phyloP scores from a whole-genome alignment of 2,329 filamentous ascomycete genomes.

The Ophiostoma sp. region DNA sequence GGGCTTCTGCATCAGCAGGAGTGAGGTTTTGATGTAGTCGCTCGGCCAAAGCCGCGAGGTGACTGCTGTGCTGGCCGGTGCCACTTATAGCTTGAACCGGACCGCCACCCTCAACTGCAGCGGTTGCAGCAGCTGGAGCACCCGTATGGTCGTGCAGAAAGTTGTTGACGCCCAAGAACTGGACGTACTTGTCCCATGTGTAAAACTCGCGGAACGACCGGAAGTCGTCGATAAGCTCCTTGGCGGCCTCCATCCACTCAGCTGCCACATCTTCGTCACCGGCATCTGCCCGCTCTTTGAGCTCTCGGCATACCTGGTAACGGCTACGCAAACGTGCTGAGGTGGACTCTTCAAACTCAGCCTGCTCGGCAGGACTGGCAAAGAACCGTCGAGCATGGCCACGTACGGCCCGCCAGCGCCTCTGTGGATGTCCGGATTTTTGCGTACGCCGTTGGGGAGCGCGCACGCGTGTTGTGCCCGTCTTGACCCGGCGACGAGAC shows the following conservation, averaged over 20 bases:
- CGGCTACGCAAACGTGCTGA: constrained; percentile 37
- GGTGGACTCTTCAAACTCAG: constrained; percentile 35
- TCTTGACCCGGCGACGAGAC: background rate
- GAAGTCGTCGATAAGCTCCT: constrained; percentile 63
- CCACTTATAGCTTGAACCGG: constrained; percentile 9
- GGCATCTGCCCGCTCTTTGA: constrained; percentile 38
- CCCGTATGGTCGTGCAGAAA: constrained; percentile 41
- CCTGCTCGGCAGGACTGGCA: constrained; percentile 33
- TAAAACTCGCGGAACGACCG: constrained; percentile 64
- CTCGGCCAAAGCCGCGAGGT: constrained; percentile 57
- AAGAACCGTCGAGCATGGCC: constrained; percentile 30
- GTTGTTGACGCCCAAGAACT: constrained; percentile 51
- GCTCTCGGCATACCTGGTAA: constrained; percentile 47
- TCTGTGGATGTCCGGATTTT: background rate
- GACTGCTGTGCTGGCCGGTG: constrained; percentile 38
- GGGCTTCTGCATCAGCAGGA: background rate
- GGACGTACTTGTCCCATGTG: constrained; percentile 65
- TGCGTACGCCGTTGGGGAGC: background rate
- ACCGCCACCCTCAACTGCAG: constrained; percentile 16
- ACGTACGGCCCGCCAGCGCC: constrained; percentile 22
- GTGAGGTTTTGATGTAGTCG: constrained; percentile 48
- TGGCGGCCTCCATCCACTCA: constrained; percentile 60
- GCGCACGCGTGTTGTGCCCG: background rate
- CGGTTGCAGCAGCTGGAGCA: constrained; percentile 26
- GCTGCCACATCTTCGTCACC: constrained; percentile 47